Conservation (phyloP, 768 basidiomycete genomes). For the Hysterangium stoloniferum region DNA sequence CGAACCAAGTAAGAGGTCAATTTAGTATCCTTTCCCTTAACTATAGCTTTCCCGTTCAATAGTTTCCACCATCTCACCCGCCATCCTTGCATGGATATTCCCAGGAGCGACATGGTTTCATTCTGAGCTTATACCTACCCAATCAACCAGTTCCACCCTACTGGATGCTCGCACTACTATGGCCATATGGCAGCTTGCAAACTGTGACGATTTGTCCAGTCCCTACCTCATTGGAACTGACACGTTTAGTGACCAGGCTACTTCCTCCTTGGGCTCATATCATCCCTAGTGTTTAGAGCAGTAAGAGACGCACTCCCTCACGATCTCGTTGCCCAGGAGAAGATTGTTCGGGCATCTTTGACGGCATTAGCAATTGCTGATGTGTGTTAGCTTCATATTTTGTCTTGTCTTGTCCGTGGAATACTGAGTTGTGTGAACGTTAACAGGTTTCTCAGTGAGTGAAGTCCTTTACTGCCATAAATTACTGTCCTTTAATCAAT, state of each 20-base stretch:
- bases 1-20: constrained; percentile 42
- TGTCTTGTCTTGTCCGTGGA: not conserved
- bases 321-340: constrained; percentile 57
- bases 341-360: constrained; percentile 55
- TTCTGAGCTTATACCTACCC: constrained; percentile 50
- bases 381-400: constrained; percentile 34
- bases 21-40: not conserved
- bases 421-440: not conserved
- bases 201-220: constrained; percentile 33
- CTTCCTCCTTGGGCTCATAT: constrained; percentile 53
- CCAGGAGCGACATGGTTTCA: constrained; percentile 65
- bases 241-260: constrained; percentile 37
- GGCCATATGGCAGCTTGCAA: constrained; percentile 61
- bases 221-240: not conserved
- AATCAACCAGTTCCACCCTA: constrained; percentile 23
- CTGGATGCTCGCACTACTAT: constrained; percentile 48
- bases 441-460: constrained; percentile 55
- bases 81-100: constrained; percentile 43
- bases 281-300: constrained; percentile 59
- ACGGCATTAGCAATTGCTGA: constrained; percentile 62
- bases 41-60: not conserved
- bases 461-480: constrained; percentile 14
- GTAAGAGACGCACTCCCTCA: constrained; percentile 50
- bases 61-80: constrained; percentile 47
- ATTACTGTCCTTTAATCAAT: constrained; percentile 5